Evolutionary conservation across 306 rosid genomes (phyloP).

Genomic region (Cicer arietinum): DNA sequence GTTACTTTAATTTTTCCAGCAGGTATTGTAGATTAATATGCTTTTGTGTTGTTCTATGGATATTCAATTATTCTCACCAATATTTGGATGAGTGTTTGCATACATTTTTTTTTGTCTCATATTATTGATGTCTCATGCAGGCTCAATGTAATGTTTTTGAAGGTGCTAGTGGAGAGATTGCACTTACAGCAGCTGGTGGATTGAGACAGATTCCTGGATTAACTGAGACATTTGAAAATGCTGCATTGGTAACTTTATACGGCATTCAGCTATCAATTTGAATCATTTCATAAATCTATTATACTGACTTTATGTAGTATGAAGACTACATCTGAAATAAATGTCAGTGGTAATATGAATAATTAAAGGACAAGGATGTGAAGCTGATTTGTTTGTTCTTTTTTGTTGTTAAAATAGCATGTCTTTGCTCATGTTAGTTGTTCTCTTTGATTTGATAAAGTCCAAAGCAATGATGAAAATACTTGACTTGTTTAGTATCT

Average conservation of each 20-base stretch:
- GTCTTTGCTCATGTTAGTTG: slow-evolving; percentile 16
- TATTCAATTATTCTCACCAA: slow-evolving; percentile 6
- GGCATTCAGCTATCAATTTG: slow-evolving; percentile 21
- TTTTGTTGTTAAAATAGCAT: slow-evolving; percentile 35
- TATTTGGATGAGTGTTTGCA: slow-evolving; percentile 8
- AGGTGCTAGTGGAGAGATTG: slow-evolving; percentile 81
- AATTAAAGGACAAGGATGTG: slow-evolving; percentile 2
- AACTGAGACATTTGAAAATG: slow-evolving; percentile 72
- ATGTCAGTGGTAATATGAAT: slow-evolving; percentile 21
- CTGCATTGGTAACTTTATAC: slow-evolving; percentile 74
- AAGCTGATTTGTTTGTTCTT: slow-evolving; percentile 9
- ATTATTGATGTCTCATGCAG: slow-evolving; percentile 55
- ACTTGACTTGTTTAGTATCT: slow-evolving; percentile 2
- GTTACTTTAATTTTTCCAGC: slow-evolving; percentile 17
- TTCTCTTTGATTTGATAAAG: slow-evolving; percentile 28
- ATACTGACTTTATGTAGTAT: not conserved
- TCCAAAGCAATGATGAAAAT: not conserved
- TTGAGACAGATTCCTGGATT: slow-evolving; percentile 85
- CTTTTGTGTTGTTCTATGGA: slow-evolving; percentile 18
- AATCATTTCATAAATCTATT: slow-evolving; percentile 32
- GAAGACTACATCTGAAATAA: slow-evolving; percentile 32
- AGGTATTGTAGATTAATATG: slow-evolving; percentile 17
- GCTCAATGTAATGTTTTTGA: slow-evolving; percentile 87
- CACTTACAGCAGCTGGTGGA: slow-evolving; percentile 88
- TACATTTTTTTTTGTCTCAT: slow-evolving; percentile 21